These are phyloP conservation scores for Themeda triandra DNA, from an alignment of 176 grass and related monocot species.

Conservation along the genomic window DNA sequence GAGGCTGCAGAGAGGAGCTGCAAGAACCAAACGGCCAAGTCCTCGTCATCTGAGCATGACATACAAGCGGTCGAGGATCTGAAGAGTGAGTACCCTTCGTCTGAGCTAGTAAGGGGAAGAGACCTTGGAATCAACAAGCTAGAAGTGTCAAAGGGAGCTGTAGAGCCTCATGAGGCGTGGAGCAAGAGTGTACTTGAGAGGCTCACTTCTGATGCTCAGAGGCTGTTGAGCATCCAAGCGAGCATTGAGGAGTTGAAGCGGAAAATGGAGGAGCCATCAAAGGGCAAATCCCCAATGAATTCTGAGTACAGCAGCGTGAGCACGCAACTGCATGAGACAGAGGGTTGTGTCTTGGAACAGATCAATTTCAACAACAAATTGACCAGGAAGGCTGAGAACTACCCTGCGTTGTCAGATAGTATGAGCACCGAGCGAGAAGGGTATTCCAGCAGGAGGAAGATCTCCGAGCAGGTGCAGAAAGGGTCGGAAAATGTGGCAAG, in stretches of 20 bases:
- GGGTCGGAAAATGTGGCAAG: conserved; percentile 67
- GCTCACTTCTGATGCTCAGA: conserved; percentile 67
- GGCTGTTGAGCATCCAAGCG: conserved; percentile 49
- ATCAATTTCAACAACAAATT: conserved; percentile 62
- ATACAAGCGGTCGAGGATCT: conserved; percentile 64
- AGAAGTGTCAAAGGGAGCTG: conserved; percentile 22
- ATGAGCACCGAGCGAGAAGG: conserved; percentile 49
- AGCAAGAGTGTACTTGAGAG: conserved; percentile 57
- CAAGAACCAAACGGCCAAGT: conserved; percentile 50
- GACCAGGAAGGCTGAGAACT: conserved; percentile 60
- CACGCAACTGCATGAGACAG: conserved; percentile 55
- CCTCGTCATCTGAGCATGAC: conserved; percentile 57
- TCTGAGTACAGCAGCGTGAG: conserved; percentile 62
- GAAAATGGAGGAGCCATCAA: conserved; percentile 56
- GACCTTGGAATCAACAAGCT: conserved; percentile 51
- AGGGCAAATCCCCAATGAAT: conserved; percentile 52
- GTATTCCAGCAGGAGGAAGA: conserved; percentile 55
- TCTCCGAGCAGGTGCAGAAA: conserved; percentile 57
- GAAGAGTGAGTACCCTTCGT: conserved; percentile 62
- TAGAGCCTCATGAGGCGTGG: conserved; percentile 43
- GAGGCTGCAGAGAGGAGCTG: conserved; percentile 76
- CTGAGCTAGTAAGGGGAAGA: conserved; percentile 50
- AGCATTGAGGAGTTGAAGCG: conserved; percentile 72
- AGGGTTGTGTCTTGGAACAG: conserved; percentile 62
- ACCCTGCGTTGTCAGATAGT: conserved; percentile 38